These are phyloP conservation scores for Huntiella savannae DNA, from an alignment of 2,329 filamentous ascomycete species.

Conservation along the genomic window DNA sequence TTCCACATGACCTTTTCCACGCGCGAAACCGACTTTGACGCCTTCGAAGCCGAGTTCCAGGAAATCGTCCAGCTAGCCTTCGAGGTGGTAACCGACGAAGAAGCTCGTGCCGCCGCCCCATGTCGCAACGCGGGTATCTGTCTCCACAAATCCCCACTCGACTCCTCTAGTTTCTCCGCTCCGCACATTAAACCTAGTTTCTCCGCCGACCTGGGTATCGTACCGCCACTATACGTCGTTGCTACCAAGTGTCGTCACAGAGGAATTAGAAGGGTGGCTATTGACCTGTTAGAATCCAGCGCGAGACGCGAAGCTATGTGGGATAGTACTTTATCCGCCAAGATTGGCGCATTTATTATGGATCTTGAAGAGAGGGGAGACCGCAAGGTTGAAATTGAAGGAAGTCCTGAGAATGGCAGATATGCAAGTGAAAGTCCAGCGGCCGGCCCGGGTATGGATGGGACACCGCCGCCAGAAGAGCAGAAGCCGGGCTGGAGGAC, in stretches of 20 bases:
- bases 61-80: constrained; percentile 36
- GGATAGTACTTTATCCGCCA: constrained; percentile 41
- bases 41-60: constrained; percentile 31
- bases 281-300: constrained; percentile 39
- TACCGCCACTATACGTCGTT: constrained; percentile 46
- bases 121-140: constrained; percentile 27
- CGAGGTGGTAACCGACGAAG: constrained; percentile 41
- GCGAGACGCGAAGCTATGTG: constrained; percentile 49
- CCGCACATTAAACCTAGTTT: constrained; percentile 41
- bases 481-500: neutral
- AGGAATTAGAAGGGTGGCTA: constrained; percentile 36
- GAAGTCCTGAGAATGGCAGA: neutral
- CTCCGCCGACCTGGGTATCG: constrained; percentile 43
- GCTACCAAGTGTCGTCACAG: constrained; percentile 46
- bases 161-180: constrained; percentile 24
- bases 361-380: constrained; percentile 30
- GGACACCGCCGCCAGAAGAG: neutral
- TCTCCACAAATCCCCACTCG: constrained; percentile 21
- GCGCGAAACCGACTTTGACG: constrained; percentile 38
- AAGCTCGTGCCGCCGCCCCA: constrained; percentile 27
- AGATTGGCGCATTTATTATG: constrained; percentile 36
- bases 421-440: neutral
- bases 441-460: neutral
- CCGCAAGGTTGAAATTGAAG: neutral
- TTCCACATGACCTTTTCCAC: constrained; percentile 42